Evolutionary conservation across 441 rosid species (phyloP).

Genomic region (Adansonia madagascariensis): DNA sequence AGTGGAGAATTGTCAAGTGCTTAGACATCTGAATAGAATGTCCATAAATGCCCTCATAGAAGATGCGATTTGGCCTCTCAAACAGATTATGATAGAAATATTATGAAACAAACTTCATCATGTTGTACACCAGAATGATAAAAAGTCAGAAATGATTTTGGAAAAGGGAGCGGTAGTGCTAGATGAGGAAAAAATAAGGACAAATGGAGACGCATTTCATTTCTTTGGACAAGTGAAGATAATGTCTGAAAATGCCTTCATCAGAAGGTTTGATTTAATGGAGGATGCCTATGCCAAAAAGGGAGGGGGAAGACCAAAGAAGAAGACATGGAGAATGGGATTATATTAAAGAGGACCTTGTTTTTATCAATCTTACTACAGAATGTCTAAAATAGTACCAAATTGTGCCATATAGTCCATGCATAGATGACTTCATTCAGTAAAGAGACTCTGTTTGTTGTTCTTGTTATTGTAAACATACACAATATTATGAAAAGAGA

Average conservation of each 20-base stretch:
- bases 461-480: background rate
- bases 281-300: background rate
- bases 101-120: background rate
- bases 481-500: background rate
- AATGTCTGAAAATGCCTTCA: background rate
- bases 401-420: background rate
- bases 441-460: background rate
- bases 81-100: background rate
- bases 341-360: background rate
- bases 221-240: background rate
- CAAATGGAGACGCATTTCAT: background rate
- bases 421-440: background rate
- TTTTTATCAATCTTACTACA: background rate
- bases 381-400: background rate
- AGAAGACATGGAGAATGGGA: background rate
- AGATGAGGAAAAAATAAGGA: background rate
- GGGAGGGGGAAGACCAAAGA: background rate
- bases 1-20: background rate
- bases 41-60: background rate
- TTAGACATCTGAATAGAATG: background rate
- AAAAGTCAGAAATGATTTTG: slow-evolving; percentile 6
- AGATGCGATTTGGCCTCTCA: slow-evolving; percentile 1
- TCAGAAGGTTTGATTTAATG: background rate
- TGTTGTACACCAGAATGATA: background rate
- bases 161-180: background rate